Conservation (phyloP, 441 rosid species). For the Capsella rubella region DNA sequence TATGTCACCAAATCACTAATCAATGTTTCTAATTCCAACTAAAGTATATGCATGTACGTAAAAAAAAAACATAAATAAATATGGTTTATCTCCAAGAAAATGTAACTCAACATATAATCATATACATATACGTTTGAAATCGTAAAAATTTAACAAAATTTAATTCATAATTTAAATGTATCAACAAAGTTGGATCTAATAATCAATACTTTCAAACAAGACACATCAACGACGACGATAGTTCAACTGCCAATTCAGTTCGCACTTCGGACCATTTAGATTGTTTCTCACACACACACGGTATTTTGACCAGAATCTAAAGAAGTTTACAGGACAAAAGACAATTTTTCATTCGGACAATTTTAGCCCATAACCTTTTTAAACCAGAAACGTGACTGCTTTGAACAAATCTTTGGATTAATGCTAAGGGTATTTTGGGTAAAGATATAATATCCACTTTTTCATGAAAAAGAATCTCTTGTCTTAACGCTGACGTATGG, state of each 20-base stretch:
- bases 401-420: conserved; percentile 8
- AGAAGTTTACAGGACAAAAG: conserved; percentile 39
- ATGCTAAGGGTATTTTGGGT: conserved; percentile 39
- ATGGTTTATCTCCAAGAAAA: neutral
- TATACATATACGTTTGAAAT: neutral
- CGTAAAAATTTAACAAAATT: neutral
- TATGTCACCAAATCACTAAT: conserved; percentile 18
- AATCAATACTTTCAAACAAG: neutral
- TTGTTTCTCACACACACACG: conserved; percentile 16
- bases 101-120: neutral
- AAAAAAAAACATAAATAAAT: neutral
- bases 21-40: neutral
- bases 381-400: conserved; percentile 34
- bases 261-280: conserved; percentile 7
- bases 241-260: conserved; percentile 23
- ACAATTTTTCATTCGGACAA: conserved; percentile 44
- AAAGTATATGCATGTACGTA: neutral
- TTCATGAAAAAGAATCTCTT: conserved; percentile 40
- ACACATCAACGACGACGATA: conserved; percentile 32
- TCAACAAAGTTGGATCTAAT: conserved; percentile 2
- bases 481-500: conserved; percentile 37
- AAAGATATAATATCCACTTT: conserved; percentile 28
- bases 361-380: conserved; percentile 40
- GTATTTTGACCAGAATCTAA: conserved; percentile 42
- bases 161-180: neutral